phyloP scores from a whole-genome alignment of 352 stramenopile genomes.

The Phytophthora palmivora region DNA sequence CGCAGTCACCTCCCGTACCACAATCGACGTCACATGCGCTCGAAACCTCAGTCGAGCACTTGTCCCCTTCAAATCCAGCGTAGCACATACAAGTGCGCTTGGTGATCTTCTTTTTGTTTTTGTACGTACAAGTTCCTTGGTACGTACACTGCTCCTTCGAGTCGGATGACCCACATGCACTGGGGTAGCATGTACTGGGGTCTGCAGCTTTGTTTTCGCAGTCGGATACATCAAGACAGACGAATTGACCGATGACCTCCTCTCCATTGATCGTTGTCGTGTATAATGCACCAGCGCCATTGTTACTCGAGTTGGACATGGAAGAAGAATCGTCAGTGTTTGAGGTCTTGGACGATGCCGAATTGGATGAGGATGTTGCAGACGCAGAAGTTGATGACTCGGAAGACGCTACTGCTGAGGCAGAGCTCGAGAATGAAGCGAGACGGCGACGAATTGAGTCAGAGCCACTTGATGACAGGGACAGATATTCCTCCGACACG shows the following conservation, averaged over 20 bases:
- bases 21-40: constrained; percentile 66
- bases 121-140: constrained; percentile 80
- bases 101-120: constrained; percentile 62
- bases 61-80: constrained; percentile 50
- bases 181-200: constrained; percentile 45
- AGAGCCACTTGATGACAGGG: constrained; percentile 31
- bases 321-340: constrained; percentile 20
- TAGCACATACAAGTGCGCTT: constrained; percentile 65
- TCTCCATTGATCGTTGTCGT: constrained; percentile 63
- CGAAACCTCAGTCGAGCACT: constrained; percentile 57
- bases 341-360: constrained; percentile 3
- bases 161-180: constrained; percentile 42
- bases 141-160: constrained; percentile 66
- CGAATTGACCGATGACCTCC: constrained; percentile 60
- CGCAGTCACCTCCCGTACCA: constrained; percentile 55
- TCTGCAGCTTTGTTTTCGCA: constrained; percentile 65
- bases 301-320: constrained; percentile 27
- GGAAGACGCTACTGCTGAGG: constrained; percentile 6
- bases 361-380: no score
- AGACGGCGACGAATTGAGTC: constrained; percentile 26
- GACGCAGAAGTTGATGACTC: constrained; percentile 1
- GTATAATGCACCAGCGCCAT: constrained; percentile 42
- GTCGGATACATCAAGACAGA: constrained; percentile 65
- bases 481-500: constrained; percentile 61
- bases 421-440: constrained; percentile 12